Percentiles rank a stretch among this genome's conserved stretches.
phyloP scores from a whole-genome alignment of 305 asterid genomes.

The Fraxinus platypoda region DNA sequence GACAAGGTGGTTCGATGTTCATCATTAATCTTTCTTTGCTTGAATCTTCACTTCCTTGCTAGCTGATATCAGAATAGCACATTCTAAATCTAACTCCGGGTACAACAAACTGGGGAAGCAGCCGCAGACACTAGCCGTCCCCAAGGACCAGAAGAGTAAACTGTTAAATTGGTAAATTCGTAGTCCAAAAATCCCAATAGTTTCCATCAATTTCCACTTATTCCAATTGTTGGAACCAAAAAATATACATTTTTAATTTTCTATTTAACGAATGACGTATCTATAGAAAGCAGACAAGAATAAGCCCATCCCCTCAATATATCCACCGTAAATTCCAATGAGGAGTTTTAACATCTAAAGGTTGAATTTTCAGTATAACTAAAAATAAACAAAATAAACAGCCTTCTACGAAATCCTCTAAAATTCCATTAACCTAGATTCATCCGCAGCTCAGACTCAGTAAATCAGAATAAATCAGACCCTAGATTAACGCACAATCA shows the following conservation, averaged over 20 bases:
- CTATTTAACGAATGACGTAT: not conserved
- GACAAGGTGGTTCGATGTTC: not conserved
- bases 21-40: not conserved
- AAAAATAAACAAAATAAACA: not conserved
- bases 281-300: not conserved
- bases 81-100: not conserved
- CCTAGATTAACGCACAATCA: not conserved
- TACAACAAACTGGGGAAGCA: not conserved
- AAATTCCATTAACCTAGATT: not conserved
- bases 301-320: not conserved
- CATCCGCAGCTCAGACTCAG: not conserved
- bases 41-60: not conserved
- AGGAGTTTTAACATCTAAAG: not conserved
- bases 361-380: not conserved
- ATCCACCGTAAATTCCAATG: not conserved
- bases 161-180: not conserved
- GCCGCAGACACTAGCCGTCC: not conserved
- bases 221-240: not conserved
- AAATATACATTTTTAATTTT: not conserved
- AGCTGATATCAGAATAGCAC: not conserved
- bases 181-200: not conserved
- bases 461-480: not conserved
- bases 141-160: not conserved
- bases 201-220: not conserved
- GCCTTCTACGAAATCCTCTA: not conserved